A percentile compares a stretch with the other conserved stretches of the same genome.
Evolutionary conservation across 345 rosid genomes (phyloP).

Genomic region (Cardamine occulta): DNA sequence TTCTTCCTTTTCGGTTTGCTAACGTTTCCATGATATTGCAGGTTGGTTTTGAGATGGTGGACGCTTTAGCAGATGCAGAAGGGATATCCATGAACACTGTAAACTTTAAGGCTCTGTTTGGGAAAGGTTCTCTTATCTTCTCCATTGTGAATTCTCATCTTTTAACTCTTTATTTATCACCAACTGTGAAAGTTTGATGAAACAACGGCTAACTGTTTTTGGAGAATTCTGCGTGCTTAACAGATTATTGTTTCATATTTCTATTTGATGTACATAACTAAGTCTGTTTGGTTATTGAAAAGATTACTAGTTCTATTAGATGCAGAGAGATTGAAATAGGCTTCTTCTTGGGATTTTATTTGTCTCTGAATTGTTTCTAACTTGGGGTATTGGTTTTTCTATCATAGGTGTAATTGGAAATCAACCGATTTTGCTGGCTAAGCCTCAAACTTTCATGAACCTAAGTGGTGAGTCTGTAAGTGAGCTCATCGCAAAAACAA

Average conservation of each 20-base stretch:
- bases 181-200: background rate
- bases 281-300: background rate
- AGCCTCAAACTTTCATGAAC: slow-evolving; percentile 97
- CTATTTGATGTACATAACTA: slow-evolving; percentile 4
- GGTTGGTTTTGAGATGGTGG: slow-evolving; percentile 94
- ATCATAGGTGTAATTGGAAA: slow-evolving; percentile 73
- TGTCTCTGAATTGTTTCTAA: slow-evolving; percentile 3
- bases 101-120: slow-evolving; percentile 71
- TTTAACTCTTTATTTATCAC: background rate
- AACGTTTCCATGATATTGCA: slow-evolving; percentile 30
- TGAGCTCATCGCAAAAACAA: slow-evolving; percentile 45
- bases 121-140: slow-evolving; percentile 60
- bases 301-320: slow-evolving; percentile 1
- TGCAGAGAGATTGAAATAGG: background rate
- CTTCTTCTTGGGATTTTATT: background rate
- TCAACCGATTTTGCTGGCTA: slow-evolving; percentile 88
- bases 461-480: slow-evolving; percentile 97
- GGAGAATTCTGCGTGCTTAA: too few species aligned
- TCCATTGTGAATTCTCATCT: background rate
- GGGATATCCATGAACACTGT: slow-evolving; percentile 72
- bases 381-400: background rate
- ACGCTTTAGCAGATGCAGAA: slow-evolving; percentile 84
- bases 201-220: too few species aligned
- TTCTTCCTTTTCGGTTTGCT: slow-evolving; percentile 2
- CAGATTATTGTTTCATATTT: slow-evolving; percentile 3